Conservation (phyloP, 192 early-diverging fungal species). For the Coemansia sp. region DNA sequence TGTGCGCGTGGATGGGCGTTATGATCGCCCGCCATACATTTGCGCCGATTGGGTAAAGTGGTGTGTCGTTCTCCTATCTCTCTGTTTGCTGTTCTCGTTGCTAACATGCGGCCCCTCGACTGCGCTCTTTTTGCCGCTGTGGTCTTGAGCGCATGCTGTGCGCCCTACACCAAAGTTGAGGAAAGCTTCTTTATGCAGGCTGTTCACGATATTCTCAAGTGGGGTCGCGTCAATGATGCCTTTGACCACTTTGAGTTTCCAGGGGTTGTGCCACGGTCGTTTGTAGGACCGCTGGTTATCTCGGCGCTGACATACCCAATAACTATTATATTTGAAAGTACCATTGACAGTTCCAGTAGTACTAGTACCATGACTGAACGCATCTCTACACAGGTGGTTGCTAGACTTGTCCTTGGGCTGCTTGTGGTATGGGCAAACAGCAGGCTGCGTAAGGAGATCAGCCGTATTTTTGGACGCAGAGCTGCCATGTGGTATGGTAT, state of each 20-base stretch:
- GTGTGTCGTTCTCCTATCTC: not conserved
- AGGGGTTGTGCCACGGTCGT: conserved; percentile 93
- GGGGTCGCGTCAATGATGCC: conserved; percentile 40
- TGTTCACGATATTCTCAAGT: conserved; percentile 79
- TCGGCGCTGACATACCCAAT: conserved; percentile 39
- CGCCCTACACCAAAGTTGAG: conserved; percentile 93
- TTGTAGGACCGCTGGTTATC: conserved; percentile 77
- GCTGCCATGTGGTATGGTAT: conserved; percentile 44
- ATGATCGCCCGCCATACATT: not conserved
- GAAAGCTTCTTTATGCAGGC: conserved; percentile 97
- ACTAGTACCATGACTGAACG: conserved; percentile 13
- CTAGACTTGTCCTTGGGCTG: conserved; percentile 56
- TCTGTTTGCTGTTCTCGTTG: not conserved
- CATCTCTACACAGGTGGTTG: conserved; percentile 19
- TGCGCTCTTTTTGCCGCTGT: conserved; percentile 7
- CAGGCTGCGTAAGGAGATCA: conserved; percentile 56
- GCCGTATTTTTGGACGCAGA: conserved; percentile 58
- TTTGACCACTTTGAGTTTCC: conserved; percentile 92
- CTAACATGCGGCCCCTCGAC: not conserved
- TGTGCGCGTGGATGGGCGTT: not conserved
- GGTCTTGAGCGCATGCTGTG: conserved; percentile 31
- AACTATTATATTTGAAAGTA: conserved; percentile 10
- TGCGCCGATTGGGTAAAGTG: not conserved
- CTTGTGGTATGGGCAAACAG: conserved; percentile 56
- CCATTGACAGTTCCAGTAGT: not conserved